phyloP scores from a whole-genome alignment of 345 rosid species.

The Carallia brachiata region DNA sequence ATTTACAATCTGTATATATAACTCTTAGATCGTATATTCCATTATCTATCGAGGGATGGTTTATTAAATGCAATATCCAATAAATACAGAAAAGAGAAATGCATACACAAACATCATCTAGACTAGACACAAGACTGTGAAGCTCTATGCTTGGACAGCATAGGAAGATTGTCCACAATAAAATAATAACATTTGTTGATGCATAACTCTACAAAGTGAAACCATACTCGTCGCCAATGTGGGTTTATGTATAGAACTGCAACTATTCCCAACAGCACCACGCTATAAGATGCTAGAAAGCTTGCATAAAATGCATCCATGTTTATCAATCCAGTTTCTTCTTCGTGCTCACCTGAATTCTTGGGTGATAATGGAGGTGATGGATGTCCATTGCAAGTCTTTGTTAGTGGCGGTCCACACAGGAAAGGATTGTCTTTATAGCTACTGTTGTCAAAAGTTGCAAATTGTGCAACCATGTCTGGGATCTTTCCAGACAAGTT shows the following conservation, averaged over 20 bases:
- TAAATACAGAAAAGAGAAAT: no score
- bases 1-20: no score
- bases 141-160: background rate
- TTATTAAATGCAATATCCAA: no score
- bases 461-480: constrained; percentile 17
- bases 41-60: no score
- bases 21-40: no score
- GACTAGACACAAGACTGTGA: no score
- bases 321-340: constrained; percentile 1
- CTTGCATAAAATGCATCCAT: constrained; percentile 11
- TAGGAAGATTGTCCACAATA: constrained; percentile 7
- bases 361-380: no score
- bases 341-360: no score
- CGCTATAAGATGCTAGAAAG: background rate
- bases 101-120: no score
- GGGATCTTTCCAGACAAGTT: constrained; percentile 29
- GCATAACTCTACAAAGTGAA: background rate
- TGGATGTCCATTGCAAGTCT: background rate
- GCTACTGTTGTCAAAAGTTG: constrained; percentile 21
- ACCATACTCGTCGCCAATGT: constrained; percentile 4
- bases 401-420: constrained; percentile 19
- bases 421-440: constrained; percentile 24
- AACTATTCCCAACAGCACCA: background rate
- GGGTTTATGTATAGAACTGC: constrained; percentile 10
- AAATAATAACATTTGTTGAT: background rate